These are phyloP conservation scores for Penicillium brasilianum DNA, from an alignment of 2,329 filamentous ascomycete genomes.

Conservation along the genomic window DNA sequence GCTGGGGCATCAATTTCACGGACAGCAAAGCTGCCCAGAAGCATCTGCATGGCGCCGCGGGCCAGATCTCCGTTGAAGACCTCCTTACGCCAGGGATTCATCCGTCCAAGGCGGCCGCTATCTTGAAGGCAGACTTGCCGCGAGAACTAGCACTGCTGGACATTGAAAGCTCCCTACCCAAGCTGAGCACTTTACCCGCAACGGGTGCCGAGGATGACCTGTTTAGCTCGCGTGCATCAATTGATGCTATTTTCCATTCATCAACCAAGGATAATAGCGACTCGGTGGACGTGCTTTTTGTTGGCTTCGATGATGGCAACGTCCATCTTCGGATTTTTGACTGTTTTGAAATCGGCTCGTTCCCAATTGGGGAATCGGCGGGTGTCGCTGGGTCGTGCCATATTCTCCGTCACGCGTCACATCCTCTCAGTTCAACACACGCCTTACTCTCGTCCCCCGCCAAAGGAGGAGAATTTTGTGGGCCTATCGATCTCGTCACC, in stretches of 20 bases:
- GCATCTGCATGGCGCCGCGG: conserved; percentile 43
- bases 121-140: conserved; percentile 65
- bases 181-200: conserved; percentile 72
- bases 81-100: conserved; percentile 47
- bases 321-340: conserved; percentile 84
- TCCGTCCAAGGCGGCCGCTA: conserved; percentile 41
- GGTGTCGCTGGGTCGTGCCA: conserved; percentile 46
- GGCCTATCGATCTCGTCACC: conserved; percentile 66
- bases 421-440: conserved; percentile 77
- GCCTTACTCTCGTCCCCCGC: conserved; percentile 62
- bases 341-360: conserved; percentile 75
- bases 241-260: conserved; percentile 72
- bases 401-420: conserved; percentile 68
- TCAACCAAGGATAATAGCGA: conserved; percentile 69
- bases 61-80: conserved; percentile 48
- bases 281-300: conserved; percentile 77
- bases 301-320: conserved; percentile 71
- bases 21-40: conserved; percentile 53
- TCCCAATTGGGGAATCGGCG: conserved; percentile 49
- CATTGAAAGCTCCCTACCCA: conserved; percentile 75
- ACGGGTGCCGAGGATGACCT: conserved; percentile 67
- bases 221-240: conserved; percentile 71
- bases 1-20: conserved; percentile 62
- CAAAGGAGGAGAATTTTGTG: conserved; percentile 43
- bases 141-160: conserved; percentile 75